phyloP scores from a whole-genome alignment of 1,284 basidiomycete genomes.

The Ceratobasidium sp. region DNA sequence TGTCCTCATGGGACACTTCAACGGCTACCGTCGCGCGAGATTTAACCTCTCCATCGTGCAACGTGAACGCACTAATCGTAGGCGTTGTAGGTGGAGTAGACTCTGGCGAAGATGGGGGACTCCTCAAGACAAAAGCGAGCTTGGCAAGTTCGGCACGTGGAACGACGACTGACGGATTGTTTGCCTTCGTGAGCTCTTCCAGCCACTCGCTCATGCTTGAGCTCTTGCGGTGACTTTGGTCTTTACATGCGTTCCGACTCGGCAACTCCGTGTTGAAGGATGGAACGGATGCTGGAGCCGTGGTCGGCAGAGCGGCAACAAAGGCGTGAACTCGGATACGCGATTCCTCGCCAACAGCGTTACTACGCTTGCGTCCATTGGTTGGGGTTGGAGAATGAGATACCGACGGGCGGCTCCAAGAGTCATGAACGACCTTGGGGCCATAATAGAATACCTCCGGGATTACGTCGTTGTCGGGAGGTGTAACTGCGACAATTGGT shows the following conservation, averaged over 20 bases:
- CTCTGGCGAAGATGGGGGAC: background rate
- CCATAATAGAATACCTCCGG: background rate
- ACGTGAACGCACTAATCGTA: background rate
- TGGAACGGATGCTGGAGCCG: background rate
- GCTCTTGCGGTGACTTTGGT: background rate
- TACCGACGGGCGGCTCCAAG: background rate
- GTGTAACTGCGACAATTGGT: too few relatives aligned
- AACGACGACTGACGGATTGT: background rate
- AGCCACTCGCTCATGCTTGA: background rate
- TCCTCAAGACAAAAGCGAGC: background rate
- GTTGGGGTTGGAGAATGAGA: background rate
- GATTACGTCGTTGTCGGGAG: too few relatives aligned
- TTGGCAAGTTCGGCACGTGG: background rate
- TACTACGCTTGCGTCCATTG: background rate
- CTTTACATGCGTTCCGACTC: too few relatives aligned
- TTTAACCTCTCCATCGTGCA: background rate
- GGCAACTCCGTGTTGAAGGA: background rate
- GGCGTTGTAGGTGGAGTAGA: background rate
- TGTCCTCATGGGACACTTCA: background rate
- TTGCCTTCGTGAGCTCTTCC: background rate
- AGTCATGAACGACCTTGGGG: background rate
- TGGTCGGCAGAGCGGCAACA: background rate
- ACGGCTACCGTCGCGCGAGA: background rate
- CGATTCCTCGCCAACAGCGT: background rate
- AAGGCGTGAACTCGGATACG: background rate